Evolutionary conservation across 2,329 filamentous ascomycete genomes (phyloP).

Genomic region (Mycocentrospora acerina): DNA sequence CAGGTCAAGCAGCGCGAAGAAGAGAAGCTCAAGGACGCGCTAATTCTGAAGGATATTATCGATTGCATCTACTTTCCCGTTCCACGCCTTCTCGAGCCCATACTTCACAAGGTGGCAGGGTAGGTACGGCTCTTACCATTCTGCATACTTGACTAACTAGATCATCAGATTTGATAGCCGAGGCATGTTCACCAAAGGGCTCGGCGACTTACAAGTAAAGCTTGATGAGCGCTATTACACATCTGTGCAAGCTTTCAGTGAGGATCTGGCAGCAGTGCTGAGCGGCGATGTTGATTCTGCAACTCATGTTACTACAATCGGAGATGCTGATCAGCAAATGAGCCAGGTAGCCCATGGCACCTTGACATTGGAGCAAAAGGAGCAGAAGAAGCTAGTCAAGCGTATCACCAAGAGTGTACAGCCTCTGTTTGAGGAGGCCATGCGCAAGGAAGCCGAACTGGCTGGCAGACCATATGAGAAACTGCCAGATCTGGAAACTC

Average conservation of each 20-base stretch:
- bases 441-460: constrained; percentile 80
- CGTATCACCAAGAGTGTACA: constrained; percentile 84
- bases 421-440: constrained; percentile 71
- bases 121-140: constrained; percentile 58
- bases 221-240: constrained; percentile 60
- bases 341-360: constrained; percentile 44
- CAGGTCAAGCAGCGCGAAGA: constrained; percentile 74
- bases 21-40: constrained; percentile 73
- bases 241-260: constrained; percentile 62
- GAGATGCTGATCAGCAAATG: constrained; percentile 47
- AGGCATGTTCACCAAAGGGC: constrained; percentile 55
- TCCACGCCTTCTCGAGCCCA: constrained; percentile 70
- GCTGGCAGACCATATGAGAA: constrained; percentile 70
- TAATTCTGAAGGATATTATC: constrained; percentile 76
- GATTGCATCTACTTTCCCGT: constrained; percentile 93
- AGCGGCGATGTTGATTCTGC: constrained; percentile 54
- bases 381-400: constrained; percentile 82
- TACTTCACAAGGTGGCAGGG: constrained; percentile 77
- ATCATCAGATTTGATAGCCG: constrained; percentile 48
- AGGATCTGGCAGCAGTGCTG: constrained; percentile 59
- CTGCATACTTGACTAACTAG: constrained; percentile 4
- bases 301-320: constrained; percentile 44
- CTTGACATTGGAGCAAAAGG: constrained; percentile 66
- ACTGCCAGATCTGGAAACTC: constrained; percentile 70
- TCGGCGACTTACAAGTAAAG: constrained; percentile 55